phyloP scores from a whole-genome alignment of 2,329 filamentous ascomycete species.

The Pyricularia pennisetigena region DNA sequence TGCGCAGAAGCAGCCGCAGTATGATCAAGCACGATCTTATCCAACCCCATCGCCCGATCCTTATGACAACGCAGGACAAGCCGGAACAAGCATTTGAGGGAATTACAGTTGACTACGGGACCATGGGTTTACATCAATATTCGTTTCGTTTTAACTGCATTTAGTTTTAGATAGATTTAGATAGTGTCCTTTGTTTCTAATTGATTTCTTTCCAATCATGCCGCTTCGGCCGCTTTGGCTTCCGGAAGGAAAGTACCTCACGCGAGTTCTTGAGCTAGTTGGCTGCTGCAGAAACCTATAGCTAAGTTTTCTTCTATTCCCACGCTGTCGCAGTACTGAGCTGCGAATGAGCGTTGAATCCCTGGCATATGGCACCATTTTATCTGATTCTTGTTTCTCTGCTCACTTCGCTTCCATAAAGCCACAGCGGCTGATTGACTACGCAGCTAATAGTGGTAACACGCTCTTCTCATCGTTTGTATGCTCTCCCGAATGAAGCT shows the following conservation, averaged over 20 bases:
- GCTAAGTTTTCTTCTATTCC: neutral
- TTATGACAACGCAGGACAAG: neutral
- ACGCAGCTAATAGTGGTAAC: neutral
- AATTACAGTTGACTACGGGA: neutral
- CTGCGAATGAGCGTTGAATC: neutral
- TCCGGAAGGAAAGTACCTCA: neutral
- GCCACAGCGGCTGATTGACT: neutral
- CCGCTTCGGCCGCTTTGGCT: neutral
- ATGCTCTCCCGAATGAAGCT: neutral
- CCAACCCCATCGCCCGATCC: neutral
- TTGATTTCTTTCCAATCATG: neutral
- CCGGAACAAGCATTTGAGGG: neutral
- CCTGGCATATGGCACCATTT: neutral
- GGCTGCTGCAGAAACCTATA: no score
- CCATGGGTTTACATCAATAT: neutral
- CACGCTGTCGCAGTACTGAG: neutral
- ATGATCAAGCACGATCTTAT: neutral
- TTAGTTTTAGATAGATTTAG: neutral
- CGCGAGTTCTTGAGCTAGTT: neutral
- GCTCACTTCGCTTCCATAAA: neutral
- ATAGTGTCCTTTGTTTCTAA: neutral
- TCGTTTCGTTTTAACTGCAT: neutral
- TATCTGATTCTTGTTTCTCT: neutral
- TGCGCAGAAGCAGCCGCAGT: neutral
- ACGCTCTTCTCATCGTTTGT: neutral